Percentiles rank a stretch among this genome's conserved stretches.
phyloP scores from a whole-genome alignment of 495 filamentous ascomycete genomes.

The Xylaria sp. region DNA sequence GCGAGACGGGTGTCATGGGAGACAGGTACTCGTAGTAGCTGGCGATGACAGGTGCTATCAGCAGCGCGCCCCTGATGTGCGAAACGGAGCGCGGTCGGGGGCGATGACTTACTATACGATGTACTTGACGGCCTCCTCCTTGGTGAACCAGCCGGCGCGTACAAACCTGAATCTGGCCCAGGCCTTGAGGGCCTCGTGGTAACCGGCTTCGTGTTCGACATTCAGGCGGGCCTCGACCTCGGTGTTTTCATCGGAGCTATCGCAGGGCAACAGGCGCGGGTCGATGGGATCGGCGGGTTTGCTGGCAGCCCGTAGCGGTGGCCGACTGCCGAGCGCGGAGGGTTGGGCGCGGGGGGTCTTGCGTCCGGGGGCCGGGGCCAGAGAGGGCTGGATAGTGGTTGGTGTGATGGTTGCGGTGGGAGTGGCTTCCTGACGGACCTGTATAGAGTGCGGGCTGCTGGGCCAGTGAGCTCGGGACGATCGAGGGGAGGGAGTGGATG shows the following conservation, averaged over 20 bases:
- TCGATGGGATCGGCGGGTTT: conserved; percentile 42
- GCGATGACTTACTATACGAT: conserved; percentile 77
- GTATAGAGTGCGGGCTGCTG: conserved; percentile 39
- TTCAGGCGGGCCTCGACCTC: conserved; percentile 45
- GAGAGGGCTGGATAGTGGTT: conserved; percentile 36
- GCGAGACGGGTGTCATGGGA: conserved; percentile 88
- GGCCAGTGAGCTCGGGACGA: conserved; percentile 31
- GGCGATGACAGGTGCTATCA: conserved; percentile 19
- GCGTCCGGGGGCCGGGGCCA: conserved; percentile 34
- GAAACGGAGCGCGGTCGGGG: too few species aligned
- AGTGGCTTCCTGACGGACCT: conserved; percentile 36
- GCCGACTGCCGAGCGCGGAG: conserved; percentile 30
- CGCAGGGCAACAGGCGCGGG: conserved; percentile 36
- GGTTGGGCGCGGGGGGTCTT: conserved; percentile 32
- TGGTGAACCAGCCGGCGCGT: conserved; percentile 94
- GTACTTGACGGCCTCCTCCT: conserved; percentile 88
- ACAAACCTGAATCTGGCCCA: conserved; percentile 94
- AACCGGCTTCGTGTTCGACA: conserved; percentile 54
- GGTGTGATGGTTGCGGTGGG: conserved; percentile 28
- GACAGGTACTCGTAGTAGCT: conserved; percentile 91
- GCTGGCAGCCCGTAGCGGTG: conserved; percentile 30
- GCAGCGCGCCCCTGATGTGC: conserved; percentile 24
- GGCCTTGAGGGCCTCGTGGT: conserved; percentile 74
- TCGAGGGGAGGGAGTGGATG: neutral
- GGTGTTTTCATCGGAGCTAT: conserved; percentile 41